Evolutionary conservation across 257 asterid genomes (phyloP), one percentile per base, ranked within the genome.

Genomic region (Scutellaria galericulata): DNA sequence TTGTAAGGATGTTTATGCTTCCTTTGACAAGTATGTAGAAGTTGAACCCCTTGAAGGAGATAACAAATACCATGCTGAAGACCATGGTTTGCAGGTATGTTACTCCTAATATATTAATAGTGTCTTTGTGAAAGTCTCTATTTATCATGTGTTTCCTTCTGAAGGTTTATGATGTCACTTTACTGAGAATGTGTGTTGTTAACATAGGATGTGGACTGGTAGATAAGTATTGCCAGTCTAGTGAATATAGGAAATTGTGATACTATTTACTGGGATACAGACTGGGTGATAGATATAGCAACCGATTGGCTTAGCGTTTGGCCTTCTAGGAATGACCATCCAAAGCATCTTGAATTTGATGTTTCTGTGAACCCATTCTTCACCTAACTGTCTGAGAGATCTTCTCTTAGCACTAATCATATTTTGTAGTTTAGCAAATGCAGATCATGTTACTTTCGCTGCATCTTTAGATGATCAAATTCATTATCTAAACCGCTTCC

Each of bases 11-110:
- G 96, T 94, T 70, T 94, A 94, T 86, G 95, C 97, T 62, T 94
- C 98, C 65, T 91, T 94, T 76, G 99, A 94, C 77, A 94, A 94
- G 83, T 94, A 94, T 76, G 98, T 94, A 66, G 98, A 94, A 86
- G 96, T 91, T 51, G 98, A 94, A 82, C 96, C 95, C 14, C 97
- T 94, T 61, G 98, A 94, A 78, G 96, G 96, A 18, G 97, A 94
- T 75, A 94, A 94, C 84, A 94, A 91, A 81, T 94, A 94, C 84
- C 97, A 91, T 18, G 96, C 98, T 66, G 98, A 88, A 84, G 88
- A 81, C 58, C 89, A 91, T 81, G 99, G 99, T 70, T 87, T 94
- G 81, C 99, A 94, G 99, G 99, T 94, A 68, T 68, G 56, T 20
- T 64, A 42, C 67, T 72, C 50, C 20, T 62, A 45, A 64, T 73